phyloP scores from a whole-genome alignment of 495 filamentous ascomycete genomes.

The Aspergillus saccharolyticus region DNA sequence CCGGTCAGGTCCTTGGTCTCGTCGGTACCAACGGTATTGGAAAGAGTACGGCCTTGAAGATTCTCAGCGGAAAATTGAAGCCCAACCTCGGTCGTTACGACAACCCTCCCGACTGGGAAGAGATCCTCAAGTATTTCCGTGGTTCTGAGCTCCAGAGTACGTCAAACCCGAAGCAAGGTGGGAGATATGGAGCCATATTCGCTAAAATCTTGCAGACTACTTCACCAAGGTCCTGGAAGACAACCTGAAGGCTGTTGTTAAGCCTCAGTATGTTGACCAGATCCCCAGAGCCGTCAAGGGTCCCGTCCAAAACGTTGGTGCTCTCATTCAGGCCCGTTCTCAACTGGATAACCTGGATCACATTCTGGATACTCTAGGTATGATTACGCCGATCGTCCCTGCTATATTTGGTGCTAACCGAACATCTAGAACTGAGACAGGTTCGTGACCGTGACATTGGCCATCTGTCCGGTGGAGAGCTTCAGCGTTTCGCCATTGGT shows the following conservation, averaged over 20 bases:
- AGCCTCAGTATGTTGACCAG: constrained; percentile 99
- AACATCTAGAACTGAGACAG: constrained; percentile 65
- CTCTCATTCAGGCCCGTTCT: constrained; percentile 65
- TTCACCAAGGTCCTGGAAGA: constrained; percentile 98
- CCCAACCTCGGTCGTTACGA: constrained; percentile 93
- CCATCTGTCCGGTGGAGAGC: constrained; percentile 89
- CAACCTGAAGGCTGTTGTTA: constrained; percentile 91
- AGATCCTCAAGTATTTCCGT: constrained; percentile 95
- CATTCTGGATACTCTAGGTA: constrained; percentile 78
- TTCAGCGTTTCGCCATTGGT: constrained; percentile 95
- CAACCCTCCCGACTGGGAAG: constrained; percentile 97
- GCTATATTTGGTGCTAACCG: constrained; percentile 19
- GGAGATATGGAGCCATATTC: background rate
- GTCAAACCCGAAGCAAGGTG: constrained; percentile 19
- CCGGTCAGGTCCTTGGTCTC: constrained; percentile 93
- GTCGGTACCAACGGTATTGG: constrained; percentile 99
- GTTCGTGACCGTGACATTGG: constrained; percentile 84
- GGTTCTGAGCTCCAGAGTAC: constrained; percentile 94
- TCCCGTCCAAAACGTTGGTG: constrained; percentile 66
- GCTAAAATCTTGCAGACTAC: constrained; percentile 60
- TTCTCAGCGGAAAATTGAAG: constrained; percentile 96
- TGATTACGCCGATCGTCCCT: constrained; percentile 4
- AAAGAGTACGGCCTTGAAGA: constrained; percentile 97
- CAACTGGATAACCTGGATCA: constrained; percentile 78
- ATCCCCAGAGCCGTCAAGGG: constrained; percentile 87